phyloP scores from a whole-genome alignment of 2,329 filamentous ascomycete species.

The Stagonosporopsis rhizophila region DNA sequence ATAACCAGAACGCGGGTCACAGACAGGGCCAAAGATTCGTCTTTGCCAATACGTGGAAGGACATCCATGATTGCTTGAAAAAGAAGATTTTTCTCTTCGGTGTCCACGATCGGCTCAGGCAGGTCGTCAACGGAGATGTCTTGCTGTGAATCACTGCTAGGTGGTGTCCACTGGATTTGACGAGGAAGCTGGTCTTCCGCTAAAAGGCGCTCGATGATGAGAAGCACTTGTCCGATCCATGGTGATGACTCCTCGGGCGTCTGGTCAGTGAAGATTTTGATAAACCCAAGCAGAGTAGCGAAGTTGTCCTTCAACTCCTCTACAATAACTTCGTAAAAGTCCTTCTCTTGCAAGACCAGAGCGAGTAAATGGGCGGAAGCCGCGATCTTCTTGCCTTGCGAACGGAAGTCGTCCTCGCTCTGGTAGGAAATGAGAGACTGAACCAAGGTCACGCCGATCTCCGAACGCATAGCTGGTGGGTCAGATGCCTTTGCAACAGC shows the following conservation, averaged over 20 bases:
- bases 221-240: constrained; percentile 89
- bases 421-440: constrained; percentile 78
- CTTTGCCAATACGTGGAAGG: constrained; percentile 85
- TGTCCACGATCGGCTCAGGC: constrained; percentile 68
- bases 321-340: constrained; percentile 80
- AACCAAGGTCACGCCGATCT: constrained; percentile 82
- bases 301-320: constrained; percentile 80
- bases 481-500: constrained; percentile 69
- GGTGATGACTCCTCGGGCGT: constrained; percentile 80
- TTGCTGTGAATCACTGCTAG: constrained; percentile 55
- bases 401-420: constrained; percentile 63
- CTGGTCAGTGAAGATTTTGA: constrained; percentile 72
- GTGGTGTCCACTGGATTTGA: constrained; percentile 72
- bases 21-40: constrained; percentile 82
- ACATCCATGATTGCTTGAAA: constrained; percentile 82
- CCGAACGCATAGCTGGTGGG: constrained; percentile 66
- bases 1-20: constrained; percentile 85
- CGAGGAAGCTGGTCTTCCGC: constrained; percentile 84
- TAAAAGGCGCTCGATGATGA: constrained; percentile 90
- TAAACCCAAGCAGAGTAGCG: constrained; percentile 75
- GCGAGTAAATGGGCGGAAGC: constrained; percentile 93
- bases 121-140: constrained; percentile 64
- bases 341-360: constrained; percentile 80
- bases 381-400: constrained; percentile 73
- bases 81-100: constrained; percentile 72